These are phyloP conservation scores for Cordyceps militaris DNA, from an alignment of 2,329 filamentous ascomycete genomes.

Conservation along the genomic window DNA sequence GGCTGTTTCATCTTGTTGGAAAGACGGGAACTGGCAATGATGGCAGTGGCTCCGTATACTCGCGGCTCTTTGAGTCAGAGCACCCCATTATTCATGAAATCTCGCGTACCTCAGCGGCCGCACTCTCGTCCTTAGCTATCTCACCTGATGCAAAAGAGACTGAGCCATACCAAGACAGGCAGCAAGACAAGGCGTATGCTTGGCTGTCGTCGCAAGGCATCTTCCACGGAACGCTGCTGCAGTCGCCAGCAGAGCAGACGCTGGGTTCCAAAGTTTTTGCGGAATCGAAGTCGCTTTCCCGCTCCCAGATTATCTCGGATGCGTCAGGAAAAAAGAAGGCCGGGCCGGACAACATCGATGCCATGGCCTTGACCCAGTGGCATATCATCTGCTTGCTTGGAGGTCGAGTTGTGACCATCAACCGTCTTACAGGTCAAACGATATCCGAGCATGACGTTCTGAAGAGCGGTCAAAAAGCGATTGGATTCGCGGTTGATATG, in stretches of 20 bases:
- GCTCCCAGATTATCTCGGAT: slow-evolving; percentile 65
- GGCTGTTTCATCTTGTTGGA: slow-evolving; percentile 74
- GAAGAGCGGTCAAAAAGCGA: slow-evolving; percentile 66
- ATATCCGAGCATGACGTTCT: slow-evolving; percentile 86
- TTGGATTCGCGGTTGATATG: slow-evolving; percentile 82
- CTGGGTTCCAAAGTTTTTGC: slow-evolving; percentile 69
- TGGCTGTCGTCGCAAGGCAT: slow-evolving; percentile 88
- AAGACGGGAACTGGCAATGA: slow-evolving; percentile 69
- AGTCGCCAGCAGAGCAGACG: slow-evolving; percentile 49
- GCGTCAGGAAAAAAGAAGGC: slow-evolving; percentile 57
- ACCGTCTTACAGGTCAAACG: slow-evolving; percentile 75
- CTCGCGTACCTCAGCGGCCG: slow-evolving; percentile 47
- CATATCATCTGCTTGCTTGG: slow-evolving; percentile 82
- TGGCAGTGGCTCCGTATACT: slow-evolving; percentile 78
- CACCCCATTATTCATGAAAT: slow-evolving; percentile 71
- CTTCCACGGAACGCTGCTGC: slow-evolving; percentile 73
- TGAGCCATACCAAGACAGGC: slow-evolving; percentile 48
- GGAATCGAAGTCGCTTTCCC: slow-evolving; percentile 70
- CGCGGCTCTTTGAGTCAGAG: slow-evolving; percentile 81
- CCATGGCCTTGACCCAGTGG: slow-evolving; percentile 85
- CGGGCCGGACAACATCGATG: slow-evolving; percentile 65
- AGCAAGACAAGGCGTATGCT: slow-evolving; percentile 70
- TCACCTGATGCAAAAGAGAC: slow-evolving; percentile 64
- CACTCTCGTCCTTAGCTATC: slow-evolving; percentile 59
- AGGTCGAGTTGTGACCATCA: slow-evolving; percentile 74